phyloP scores from a whole-genome alignment of 805 yeast species.

The Blastobotrys muscicola region DNA sequence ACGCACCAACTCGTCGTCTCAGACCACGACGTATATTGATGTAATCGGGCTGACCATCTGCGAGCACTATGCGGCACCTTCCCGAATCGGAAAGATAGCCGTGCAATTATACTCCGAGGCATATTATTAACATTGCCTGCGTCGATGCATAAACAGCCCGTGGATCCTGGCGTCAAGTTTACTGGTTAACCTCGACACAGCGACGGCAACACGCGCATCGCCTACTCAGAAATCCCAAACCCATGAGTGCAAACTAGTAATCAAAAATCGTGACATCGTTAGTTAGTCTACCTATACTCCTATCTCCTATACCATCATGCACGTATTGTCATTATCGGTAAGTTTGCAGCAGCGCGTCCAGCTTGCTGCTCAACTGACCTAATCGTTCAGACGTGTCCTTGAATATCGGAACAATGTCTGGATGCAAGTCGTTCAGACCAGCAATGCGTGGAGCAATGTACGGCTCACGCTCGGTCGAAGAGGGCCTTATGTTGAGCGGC shows the following conservation, averaged over 20 bases:
- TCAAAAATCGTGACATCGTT: not conserved
- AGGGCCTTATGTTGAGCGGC: no score
- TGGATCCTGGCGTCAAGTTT: no score
- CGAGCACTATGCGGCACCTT: no score
- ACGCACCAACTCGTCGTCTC: no score
- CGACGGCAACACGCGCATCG: no score
- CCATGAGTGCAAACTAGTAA: not conserved
- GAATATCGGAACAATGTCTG: slow-evolving; percentile 19
- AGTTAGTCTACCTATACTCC: not conserved
- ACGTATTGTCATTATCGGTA: slow-evolving; percentile 4
- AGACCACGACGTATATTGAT: no score
- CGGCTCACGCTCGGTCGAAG: no score
- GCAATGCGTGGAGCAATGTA: no score
- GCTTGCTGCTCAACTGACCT: slow-evolving; percentile 14
- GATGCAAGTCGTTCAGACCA: slow-evolving; percentile 13
- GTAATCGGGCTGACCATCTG: no score
- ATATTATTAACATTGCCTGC: not conserved
- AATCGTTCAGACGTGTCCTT: slow-evolving; percentile 18
- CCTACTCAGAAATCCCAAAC: not conserved
- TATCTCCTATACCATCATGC: not conserved
- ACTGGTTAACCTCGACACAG: no score
- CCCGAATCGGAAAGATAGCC: not conserved
- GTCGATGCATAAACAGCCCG: not conserved
- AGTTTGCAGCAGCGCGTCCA: slow-evolving; percentile 7
- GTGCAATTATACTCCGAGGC: not conserved